Base-by-base conservation (phyloP, 768 basidiomycete genomes). In the Amanita pseudoporphyria region DNA sequence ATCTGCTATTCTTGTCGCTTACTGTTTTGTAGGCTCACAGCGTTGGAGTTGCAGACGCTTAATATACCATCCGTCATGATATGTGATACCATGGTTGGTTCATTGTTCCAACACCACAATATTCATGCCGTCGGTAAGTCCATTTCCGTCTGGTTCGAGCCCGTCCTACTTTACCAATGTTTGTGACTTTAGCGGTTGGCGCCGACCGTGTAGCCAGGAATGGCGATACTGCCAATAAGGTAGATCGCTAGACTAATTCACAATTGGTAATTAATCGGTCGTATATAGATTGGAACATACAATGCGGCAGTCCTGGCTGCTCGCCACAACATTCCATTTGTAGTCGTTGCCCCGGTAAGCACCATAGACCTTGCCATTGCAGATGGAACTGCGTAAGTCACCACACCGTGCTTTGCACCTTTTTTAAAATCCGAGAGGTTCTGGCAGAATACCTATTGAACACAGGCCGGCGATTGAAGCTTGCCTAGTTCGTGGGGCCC, bases 181-280 rank as follows among this genome's bases (percentile, higher is more conserved):
- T 24, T 26, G 16, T 35, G 26, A 28, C 48, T 38, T 48, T 54
- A 87, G 88, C 73, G 47, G 91, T 93, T 32, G 90, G 91, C 33
- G 89, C 91, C 13, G 91, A 94, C 62, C 72, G 92, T 52, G 82
- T 98, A 56, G 89, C 91, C 1, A 77, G 70, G 61, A 97, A 98
- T 59, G 95, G 95, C 3, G 95, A 97, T 67, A 97, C 95, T 1
- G 95, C 95, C 13, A 98, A 98, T 74, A 98, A 98, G 72, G 74
- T 68, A 12, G 33, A 60, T 57, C 31, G 30, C 39, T 14, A 35
- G 22, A 3, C n/a, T 38, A 5, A 26, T 16, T 16, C 26, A 31
- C 9, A 3, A n/a, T 14, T 12, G 16, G 38, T 28, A 38, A 9
- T 5, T 21, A 10, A 31, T 42, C 22, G 35, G 24, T 5, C 18